phyloP scores from a whole-genome alignment of 2,329 filamentous ascomycete genomes.

The Xylaria sp. region DNA sequence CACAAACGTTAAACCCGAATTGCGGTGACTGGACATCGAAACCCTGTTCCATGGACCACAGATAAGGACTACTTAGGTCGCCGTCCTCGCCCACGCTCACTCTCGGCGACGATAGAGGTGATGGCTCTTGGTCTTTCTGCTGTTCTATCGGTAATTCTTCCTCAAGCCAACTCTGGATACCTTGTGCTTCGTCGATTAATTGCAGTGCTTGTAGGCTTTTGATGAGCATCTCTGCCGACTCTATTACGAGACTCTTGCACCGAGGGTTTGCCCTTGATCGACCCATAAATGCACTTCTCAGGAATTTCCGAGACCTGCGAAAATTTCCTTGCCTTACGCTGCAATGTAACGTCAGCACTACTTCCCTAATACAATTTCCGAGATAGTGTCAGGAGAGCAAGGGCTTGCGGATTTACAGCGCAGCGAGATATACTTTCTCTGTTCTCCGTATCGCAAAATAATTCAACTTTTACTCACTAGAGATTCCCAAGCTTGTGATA shows the following conservation, averaged over 20 bases:
- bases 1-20: conserved; percentile 45
- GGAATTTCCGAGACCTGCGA: conserved; percentile 37
- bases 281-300: conserved; percentile 43
- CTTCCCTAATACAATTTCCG: neutral
- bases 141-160: conserved; percentile 24
- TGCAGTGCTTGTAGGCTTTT: conserved; percentile 41
- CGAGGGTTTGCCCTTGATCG: conserved; percentile 38
- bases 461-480: conserved; percentile 24
- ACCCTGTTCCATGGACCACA: conserved; percentile 47
- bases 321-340: conserved; percentile 38
- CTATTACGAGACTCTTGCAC: conserved; percentile 36
- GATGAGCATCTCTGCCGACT: conserved; percentile 45
- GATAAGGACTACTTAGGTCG: conserved; percentile 37
- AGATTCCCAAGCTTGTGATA: conserved; percentile 48
- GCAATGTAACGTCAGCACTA: neutral
- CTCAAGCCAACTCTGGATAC: conserved; percentile 44
- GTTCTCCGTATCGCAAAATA: neutral
- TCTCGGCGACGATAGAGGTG: conserved; percentile 19
- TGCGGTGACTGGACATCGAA: conserved; percentile 43
- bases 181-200: conserved; percentile 45
- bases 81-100: conserved; percentile 17
- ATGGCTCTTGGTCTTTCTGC: neutral
- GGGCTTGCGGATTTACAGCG: neutral
- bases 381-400: neutral
- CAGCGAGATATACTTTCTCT: neutral